A percentile compares a stretch with the other conserved stretches of the same genome.
Evolutionary conservation across 2,329 filamentous ascomycete genomes (phyloP).

Genomic region (Lachnellula cervina): DNA sequence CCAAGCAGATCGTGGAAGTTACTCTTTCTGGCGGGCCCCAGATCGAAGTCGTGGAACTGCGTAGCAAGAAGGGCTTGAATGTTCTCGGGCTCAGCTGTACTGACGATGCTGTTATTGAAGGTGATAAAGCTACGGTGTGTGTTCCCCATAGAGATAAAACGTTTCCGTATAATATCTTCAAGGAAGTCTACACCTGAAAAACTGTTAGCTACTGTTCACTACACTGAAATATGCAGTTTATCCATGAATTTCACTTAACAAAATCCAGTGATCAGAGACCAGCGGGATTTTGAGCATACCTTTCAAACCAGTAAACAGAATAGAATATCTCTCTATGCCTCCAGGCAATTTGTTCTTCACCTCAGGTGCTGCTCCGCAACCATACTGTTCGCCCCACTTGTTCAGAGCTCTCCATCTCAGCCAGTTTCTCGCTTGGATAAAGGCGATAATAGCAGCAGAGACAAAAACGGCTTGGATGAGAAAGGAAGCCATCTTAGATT

Average conservation of each 20-base stretch:
- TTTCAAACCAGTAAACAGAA: conserved; percentile 13
- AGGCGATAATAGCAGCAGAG: conserved; percentile 1
- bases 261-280: neutral
- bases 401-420: conserved; percentile 15
- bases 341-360: conserved; percentile 16
- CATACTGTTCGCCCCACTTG: conserved; percentile 18
- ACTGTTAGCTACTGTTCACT: neutral
- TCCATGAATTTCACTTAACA: neutral
- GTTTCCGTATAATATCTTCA: conserved; percentile 16
- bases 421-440: conserved; percentile 12
- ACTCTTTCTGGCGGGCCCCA: conserved; percentile 30
- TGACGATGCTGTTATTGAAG: conserved; percentile 34
- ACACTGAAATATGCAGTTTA: neutral
- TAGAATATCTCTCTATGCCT: conserved; percentile 15
- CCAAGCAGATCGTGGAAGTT: conserved; percentile 31
- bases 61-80: conserved; percentile 32
- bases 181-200: conserved; percentile 20
- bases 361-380: conserved; percentile 14
- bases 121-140: conserved; percentile 13
- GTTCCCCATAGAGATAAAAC: conserved; percentile 10
- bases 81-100: conserved; percentile 37
- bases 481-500: neutral
- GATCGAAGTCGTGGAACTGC: conserved; percentile 32
- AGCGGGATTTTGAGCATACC: conserved; percentile 5
- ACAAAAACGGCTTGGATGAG: neutral